Evolutionary conservation across 2,329 filamentous ascomycete genomes (phyloP), one percentile per base, ranked within the genome.

Genomic region (Penicillium verrucosum): DNA sequence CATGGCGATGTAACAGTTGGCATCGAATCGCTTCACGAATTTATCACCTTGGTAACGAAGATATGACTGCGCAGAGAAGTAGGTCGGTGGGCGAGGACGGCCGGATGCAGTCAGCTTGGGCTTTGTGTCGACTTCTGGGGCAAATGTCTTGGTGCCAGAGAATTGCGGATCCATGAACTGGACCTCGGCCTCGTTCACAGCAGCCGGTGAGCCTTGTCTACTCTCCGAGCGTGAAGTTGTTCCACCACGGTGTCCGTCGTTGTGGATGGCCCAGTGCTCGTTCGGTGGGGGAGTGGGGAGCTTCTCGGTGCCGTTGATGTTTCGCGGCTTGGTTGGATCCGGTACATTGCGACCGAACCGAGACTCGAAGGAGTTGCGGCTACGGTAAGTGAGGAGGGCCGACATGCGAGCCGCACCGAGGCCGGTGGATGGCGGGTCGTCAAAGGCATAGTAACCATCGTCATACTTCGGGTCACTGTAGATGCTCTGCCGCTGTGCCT

Each of bases 391-490:
- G 66, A 99, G 80, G 37, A 99, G 84, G 1, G 94, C 94, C 56
- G 92, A 91, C 94, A 99, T 99, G 68, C 94, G 91, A 27, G 94
- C 94, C 8, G 94, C 94, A 12, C 92, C 92, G 2, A 99, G 83
- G 0, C 94, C 94, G 0, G 92, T 89, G 0, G 86, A 80, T 0
- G 94, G 94, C 34, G 92, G 92, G 65, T 97, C 91, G 32, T 89
- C 83, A 67, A 94, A 95, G 1, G 85, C 69, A 72, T 97, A 99
- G 77, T 97, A 97, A 43, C 94, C 94, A 69, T 97, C 92, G 60
- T 97, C 92, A 74, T 99, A 99, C 78, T 97, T 97, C 32, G 94
- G 94, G 72, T 99, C 94, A 38, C 91, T 92, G 77, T 97, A 99
- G 72, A 99, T 97, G 81, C 80, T 80, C 64, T 83, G 81, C 56